Percentiles rank a stretch among this genome's conserved stretches.
Conservation (phyloP, 108 stramenopile genomes). For the Pseudonitzschia pungens region DNA sequence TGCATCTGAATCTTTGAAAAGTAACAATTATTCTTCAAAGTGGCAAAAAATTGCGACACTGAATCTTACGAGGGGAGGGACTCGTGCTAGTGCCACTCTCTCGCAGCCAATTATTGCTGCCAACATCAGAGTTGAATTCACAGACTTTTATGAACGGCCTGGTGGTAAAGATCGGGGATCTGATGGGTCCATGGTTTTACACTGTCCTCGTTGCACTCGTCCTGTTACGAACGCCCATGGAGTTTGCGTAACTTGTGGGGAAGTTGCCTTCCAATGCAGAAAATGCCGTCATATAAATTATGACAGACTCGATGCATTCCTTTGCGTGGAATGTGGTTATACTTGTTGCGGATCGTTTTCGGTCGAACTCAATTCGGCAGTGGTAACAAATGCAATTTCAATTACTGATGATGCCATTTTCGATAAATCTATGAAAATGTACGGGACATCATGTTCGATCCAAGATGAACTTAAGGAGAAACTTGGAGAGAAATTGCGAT, state of each 20-base stretch:
- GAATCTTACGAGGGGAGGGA: constrained; percentile 58
- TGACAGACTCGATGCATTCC: constrained; percentile 90
- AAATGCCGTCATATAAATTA: constrained; percentile 96
- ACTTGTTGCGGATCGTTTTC: constrained; percentile 84
- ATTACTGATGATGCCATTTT: constrained; percentile 65
- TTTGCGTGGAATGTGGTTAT: constrained; percentile 97
- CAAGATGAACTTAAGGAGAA: constrained; percentile 33
- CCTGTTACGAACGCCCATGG: constrained; percentile 93
- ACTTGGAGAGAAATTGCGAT: constrained; percentile 21
- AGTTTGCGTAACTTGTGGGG: constrained; percentile 94
- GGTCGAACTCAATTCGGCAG: constrained; percentile 61
- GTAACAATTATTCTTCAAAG: constrained; percentile 39
- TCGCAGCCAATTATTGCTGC: constrained; percentile 63
- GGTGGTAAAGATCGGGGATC: constrained; percentile 41
- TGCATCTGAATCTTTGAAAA: constrained; percentile 53
- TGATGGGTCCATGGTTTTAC: constrained; percentile 58
- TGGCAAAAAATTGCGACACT: constrained; percentile 80
- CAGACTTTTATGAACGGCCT: constrained; percentile 80
- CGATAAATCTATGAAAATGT: constrained; percentile 29
- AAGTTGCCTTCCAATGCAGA: constrained; percentile 94
- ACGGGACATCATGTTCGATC: constrained; percentile 24
- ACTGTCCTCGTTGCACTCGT: constrained; percentile 91
- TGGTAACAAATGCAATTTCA: constrained; percentile 78
- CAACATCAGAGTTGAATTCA: constrained; percentile 74
- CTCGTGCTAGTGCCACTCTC: constrained; percentile 49